Conservation (phyloP, 441 rosid genomes). For the California macrophylla region DNA sequence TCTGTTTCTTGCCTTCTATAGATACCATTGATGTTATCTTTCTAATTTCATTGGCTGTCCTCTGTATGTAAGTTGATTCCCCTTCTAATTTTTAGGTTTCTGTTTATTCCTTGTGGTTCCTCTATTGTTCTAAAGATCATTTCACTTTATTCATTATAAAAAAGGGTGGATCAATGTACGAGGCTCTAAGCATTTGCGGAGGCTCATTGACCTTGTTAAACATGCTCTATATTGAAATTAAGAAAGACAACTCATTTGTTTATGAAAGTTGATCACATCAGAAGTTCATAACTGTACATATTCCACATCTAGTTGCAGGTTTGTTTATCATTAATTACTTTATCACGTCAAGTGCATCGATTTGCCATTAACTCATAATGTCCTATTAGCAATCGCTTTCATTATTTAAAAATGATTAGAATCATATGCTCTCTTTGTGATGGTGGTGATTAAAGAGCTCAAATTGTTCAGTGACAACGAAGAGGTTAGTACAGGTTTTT, state of each 20-base stretch:
- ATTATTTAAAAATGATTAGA: constrained; percentile 1
- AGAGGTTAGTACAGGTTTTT: not conserved
- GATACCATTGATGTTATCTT: not conserved
- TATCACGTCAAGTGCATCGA: not conserved
- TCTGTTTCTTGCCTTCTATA: not conserved
- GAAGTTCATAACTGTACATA: not conserved
- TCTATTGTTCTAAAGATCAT: not conserved
- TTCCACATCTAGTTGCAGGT: not conserved
- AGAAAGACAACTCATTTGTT: not conserved
- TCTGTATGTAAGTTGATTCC: not conserved
- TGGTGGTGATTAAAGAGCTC: not conserved
- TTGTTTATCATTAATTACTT: not conserved
- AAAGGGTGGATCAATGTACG: too few relatives aligned
- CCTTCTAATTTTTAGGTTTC: not conserved
- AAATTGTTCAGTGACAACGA: not conserved
- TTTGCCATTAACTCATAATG: not conserved
- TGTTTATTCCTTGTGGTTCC: not conserved
- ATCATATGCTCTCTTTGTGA: constrained; percentile 18
- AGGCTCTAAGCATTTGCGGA: too few relatives aligned
- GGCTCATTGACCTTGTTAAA: not conserved
- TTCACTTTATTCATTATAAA: too few relatives aligned
- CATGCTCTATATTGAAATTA: not conserved
- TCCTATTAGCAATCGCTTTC: not conserved
- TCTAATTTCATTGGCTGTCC: not conserved
- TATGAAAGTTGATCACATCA: not conserved